A percentile compares a stretch with the other conserved stretches of the same genome.
phyloP scores from a whole-genome alignment of 1,284 basidiomycete species.

The Trichosporon sp. region DNA sequence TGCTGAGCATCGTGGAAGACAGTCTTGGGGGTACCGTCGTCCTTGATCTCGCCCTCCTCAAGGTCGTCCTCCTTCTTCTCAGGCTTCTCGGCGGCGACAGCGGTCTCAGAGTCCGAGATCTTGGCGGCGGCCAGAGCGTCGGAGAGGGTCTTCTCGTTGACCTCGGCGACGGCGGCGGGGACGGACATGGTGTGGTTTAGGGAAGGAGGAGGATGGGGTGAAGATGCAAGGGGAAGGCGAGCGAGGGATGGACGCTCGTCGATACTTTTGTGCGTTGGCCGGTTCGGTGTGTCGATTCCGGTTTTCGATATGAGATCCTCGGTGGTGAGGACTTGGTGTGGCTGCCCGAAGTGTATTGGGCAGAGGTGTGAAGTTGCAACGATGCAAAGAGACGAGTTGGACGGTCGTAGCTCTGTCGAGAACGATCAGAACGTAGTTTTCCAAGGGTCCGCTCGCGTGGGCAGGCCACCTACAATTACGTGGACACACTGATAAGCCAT shows the following conservation, averaged over 20 bases:
- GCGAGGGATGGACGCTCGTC: slow-evolving; percentile 1
- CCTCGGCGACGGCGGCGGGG: slow-evolving; percentile 41
- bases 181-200: slow-evolving; percentile 30
- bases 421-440: slow-evolving; percentile 13
- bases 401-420: neutral
- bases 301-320: neutral
- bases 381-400: neutral
- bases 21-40: slow-evolving; percentile 65
- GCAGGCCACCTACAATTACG: neutral
- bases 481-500: neutral
- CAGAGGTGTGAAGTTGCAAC: slow-evolving; percentile 3
- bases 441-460: slow-evolving; percentile 16
- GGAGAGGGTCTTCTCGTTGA: slow-evolving; percentile 43
- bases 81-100: slow-evolving; percentile 32
- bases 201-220: neutral
- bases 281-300: neutral
- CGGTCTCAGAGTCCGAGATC: slow-evolving; percentile 35
- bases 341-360: neutral
- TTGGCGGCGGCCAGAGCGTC: slow-evolving; percentile 46
- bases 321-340: neutral
- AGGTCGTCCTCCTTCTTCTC: slow-evolving; percentile 37
- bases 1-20: slow-evolving; percentile 84
- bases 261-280: neutral
- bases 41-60: slow-evolving; percentile 52
- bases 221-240: neutral